Evolutionary conservation across 257 asterid genomes (phyloP).

Genomic region (Nicotiana noctiflora): DNA sequence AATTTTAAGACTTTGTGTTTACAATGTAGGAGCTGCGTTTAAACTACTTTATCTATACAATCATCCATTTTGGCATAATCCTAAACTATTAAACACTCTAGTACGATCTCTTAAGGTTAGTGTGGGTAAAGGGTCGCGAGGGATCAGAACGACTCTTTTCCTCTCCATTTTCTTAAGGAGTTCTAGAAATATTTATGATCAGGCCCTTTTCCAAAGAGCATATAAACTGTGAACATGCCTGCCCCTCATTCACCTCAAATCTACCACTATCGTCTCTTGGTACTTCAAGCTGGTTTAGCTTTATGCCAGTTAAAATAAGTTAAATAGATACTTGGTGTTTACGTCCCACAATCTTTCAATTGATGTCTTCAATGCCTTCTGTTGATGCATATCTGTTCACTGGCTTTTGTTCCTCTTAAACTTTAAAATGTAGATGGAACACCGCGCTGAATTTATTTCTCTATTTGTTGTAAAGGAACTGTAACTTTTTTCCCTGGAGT

Average conservation of each 20-base stretch:
- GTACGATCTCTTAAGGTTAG: background rate
- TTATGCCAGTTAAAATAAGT: background rate
- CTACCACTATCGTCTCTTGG: background rate
- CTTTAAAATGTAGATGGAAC: background rate
- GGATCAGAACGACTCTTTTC: background rate
- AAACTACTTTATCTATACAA: background rate
- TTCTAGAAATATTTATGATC: background rate
- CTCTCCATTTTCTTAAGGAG: background rate
- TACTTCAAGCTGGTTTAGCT: background rate
- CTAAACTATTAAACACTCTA: background rate
- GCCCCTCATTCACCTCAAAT: background rate
- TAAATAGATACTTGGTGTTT: conserved; percentile 1
- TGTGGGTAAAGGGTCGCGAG: background rate
- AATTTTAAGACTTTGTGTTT: background rate
- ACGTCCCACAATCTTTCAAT: background rate
- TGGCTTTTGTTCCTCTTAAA: background rate
- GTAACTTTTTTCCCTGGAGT: background rate
- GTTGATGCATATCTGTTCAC: background rate
- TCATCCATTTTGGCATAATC: background rate
- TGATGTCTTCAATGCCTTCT: background rate
- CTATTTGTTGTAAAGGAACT: background rate
- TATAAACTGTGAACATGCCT: background rate
- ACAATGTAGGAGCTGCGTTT: background rate
- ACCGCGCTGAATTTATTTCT: background rate
- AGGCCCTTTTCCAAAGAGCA: background rate